Evolutionary conservation across 1,139 yeast genomes (phyloP).

Genomic region (Geotrichum klebahnii): DNA sequence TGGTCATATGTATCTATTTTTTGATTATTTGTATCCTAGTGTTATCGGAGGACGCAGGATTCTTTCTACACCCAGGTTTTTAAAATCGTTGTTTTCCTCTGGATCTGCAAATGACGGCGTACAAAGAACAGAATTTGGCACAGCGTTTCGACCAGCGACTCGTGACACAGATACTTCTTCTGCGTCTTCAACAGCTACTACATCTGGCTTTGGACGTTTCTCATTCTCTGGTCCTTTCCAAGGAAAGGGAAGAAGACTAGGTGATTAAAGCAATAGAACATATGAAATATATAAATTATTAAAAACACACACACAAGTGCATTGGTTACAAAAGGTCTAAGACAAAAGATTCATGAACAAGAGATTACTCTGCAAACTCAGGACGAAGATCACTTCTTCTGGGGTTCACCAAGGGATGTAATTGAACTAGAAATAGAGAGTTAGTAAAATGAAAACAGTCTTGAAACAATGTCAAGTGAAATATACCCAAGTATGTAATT

Average conservation of each 20-base stretch:
- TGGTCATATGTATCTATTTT: slow-evolving; percentile 38
- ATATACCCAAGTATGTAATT: slow-evolving; percentile 63
- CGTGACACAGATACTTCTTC: background rate
- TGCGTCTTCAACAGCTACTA: background rate
- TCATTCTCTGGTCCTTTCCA: slow-evolving; percentile 23
- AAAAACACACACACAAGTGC: too few species aligned
- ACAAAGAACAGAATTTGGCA: too few species aligned
- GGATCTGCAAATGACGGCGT: slow-evolving; percentile 19
- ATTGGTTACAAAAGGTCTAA: too few species aligned
- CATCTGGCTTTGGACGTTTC: slow-evolving; percentile 19
- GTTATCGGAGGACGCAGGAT: slow-evolving; percentile 28
- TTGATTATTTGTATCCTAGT: slow-evolving; percentile 30
- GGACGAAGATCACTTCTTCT: slow-evolving; percentile 68
- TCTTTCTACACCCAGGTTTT: slow-evolving; percentile 30
- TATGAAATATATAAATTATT: too few species aligned
- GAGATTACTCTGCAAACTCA: slow-evolving; percentile 45
- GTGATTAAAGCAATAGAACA: too few species aligned
- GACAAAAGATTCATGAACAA: too few species aligned
- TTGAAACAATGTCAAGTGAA: slow-evolving; percentile 44
- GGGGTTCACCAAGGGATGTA: slow-evolving; percentile 73
- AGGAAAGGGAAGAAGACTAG: slow-evolving; percentile 33
- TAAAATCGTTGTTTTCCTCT: slow-evolving; percentile 26
- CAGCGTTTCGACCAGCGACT: slow-evolving; percentile 20
- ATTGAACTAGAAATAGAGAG: slow-evolving; percentile 51
- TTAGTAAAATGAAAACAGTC: slow-evolving; percentile 54